These are phyloP conservation scores for Ceratonia siliqua DNA, from an alignment of 306 rosid species.

Conservation along the genomic window DNA sequence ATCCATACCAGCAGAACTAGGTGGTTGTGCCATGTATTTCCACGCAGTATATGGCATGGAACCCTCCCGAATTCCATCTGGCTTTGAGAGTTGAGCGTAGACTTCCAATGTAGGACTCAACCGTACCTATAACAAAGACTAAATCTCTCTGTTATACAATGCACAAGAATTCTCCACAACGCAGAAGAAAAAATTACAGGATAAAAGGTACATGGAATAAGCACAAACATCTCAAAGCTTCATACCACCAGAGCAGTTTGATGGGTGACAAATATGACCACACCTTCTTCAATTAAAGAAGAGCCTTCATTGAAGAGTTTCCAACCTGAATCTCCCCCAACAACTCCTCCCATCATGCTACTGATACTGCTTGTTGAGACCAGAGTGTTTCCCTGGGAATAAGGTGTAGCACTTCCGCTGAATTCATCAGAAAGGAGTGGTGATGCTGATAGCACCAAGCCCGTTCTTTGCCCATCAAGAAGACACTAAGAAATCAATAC, in stretches of 20 bases:
- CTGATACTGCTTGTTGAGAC: constrained; percentile 78
- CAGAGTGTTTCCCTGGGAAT: constrained; percentile 57
- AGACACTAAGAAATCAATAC: constrained; percentile 72
- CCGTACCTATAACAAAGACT: constrained; percentile 63
- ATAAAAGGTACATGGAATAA: constrained; percentile 42
- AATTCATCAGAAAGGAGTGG: constrained; percentile 80
- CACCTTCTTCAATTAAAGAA: constrained; percentile 84
- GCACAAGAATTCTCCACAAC: constrained; percentile 25
- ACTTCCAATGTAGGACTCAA: constrained; percentile 72
- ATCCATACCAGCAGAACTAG: constrained; percentile 53
- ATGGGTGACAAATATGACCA: constrained; percentile 89
- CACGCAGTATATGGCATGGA: constrained; percentile 97
- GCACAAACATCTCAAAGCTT: constrained; percentile 53
- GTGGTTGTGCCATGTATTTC: constrained; percentile 69
- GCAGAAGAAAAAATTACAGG: constrained; percentile 34
- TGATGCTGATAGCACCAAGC: constrained; percentile 85
- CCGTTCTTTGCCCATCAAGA: constrained; percentile 93
- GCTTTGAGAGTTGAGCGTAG: constrained; percentile 79
- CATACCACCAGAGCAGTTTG: constrained; percentile 97
- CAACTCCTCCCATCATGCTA: constrained; percentile 97
- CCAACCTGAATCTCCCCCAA: constrained; percentile 95
- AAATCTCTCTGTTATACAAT: constrained; percentile 25
- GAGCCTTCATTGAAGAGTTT: constrained; percentile 94
- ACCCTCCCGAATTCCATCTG: constrained; percentile 92
- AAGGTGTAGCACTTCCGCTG: constrained; percentile 57